Percentiles rank a stretch among this genome's conserved stretches.
These are phyloP conservation scores for Calonectria crousiana DNA, from an alignment of 2,329 filamentous ascomycete species.

Conservation along the genomic window DNA sequence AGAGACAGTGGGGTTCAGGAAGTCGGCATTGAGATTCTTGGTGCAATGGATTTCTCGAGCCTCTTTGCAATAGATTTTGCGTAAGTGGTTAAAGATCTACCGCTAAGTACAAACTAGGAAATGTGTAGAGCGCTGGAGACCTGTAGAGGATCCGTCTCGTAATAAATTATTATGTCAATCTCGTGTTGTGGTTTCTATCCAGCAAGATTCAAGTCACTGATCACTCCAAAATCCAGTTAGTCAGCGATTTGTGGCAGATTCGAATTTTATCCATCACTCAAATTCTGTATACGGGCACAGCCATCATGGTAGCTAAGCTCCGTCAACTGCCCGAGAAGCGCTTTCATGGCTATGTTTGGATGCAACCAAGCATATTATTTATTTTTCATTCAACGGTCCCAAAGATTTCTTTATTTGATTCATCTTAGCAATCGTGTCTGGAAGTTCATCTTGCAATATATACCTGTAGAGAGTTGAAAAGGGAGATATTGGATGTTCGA, in stretches of 20 bases:
- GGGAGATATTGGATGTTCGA: too few species aligned
- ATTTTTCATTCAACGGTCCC: too few species aligned
- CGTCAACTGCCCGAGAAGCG: too few species aligned
- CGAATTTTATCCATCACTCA: not conserved
- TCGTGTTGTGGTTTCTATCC: not conserved
- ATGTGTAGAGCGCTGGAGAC: not conserved
- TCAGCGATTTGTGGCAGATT: not conserved
- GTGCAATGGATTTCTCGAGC: too few species aligned
- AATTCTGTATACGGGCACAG: not conserved
- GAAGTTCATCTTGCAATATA: too few species aligned
- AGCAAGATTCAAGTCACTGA: not conserved
- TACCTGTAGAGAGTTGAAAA: too few species aligned
- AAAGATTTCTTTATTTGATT: too few species aligned
- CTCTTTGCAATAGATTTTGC: not conserved
- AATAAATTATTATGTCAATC: not conserved
- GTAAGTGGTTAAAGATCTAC: not conserved
- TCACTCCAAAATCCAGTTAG: not conserved
- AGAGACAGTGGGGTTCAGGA: not conserved
- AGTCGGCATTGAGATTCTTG: not conserved
- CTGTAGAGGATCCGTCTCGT: not conserved
- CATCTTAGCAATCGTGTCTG: too few species aligned
- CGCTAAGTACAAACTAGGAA: not conserved
- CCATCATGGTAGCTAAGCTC: not conserved
- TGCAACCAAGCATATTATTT: too few species aligned
- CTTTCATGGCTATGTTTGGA: too few species aligned